Conservation (phyloP, 495 filamentous ascomycete genomes). For the Xylaria castorea region DNA sequence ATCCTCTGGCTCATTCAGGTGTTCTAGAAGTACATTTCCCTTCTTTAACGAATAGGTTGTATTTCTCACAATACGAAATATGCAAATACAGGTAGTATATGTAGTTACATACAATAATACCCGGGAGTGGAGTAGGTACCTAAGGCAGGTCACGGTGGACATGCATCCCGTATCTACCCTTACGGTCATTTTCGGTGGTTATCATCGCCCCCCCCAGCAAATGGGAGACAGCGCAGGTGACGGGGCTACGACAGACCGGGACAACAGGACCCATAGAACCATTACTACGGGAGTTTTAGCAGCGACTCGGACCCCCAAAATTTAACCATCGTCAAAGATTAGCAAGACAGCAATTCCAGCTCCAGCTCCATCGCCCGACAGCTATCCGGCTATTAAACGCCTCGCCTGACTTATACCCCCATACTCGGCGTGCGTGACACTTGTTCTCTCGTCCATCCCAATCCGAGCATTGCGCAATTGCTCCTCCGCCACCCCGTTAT, state of each 20-base stretch:
- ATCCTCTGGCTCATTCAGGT: too few relatives aligned
- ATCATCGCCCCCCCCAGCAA: neutral
- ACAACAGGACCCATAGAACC: neutral
- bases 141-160: too few relatives aligned
- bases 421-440: conserved; percentile 3
- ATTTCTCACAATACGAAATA: neutral
- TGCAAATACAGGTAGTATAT: neutral
- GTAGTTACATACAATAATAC: neutral
- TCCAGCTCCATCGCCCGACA: neutral
- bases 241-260: neutral
- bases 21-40: too few relatives aligned
- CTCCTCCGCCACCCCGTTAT: conserved; percentile 32
- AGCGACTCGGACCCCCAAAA: conserved; percentile 23
- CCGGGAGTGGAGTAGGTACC: neutral
- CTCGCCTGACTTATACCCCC: conserved; percentile 12
- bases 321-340: conserved; percentile 7
- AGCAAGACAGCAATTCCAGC: neutral
- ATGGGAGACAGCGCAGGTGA: neutral
- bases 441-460: conserved; percentile 29
- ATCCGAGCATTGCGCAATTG: conserved; percentile 33
- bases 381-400: neutral
- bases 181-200: conserved; percentile 4
- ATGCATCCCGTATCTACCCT: neutral
- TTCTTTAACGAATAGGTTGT: too few relatives aligned
- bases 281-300: conserved; percentile 8